Conservation (phyloP, 2,329 filamentous ascomycete genomes). For the Monascus ruber region DNA sequence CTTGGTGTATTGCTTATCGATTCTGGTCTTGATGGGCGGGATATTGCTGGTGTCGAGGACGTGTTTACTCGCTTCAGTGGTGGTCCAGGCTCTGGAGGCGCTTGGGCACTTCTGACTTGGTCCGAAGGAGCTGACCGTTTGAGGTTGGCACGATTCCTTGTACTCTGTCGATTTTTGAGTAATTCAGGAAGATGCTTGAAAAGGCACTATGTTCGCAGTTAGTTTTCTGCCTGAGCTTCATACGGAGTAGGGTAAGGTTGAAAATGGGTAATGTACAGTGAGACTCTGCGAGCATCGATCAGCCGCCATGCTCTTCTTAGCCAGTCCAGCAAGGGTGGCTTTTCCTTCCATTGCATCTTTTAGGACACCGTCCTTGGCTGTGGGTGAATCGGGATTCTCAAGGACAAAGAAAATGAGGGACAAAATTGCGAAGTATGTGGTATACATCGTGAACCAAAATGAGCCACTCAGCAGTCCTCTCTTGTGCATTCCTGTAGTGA, state of each 20-base stretch:
- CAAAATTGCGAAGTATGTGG: conserved; percentile 55
- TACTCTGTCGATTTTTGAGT: conserved; percentile 46
- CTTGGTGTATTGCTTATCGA: conserved; percentile 13
- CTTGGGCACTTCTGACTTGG: conserved; percentile 4
- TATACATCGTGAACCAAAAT: conserved; percentile 60
- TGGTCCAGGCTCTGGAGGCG: conserved; percentile 8
- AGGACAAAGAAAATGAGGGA: conserved; percentile 53
- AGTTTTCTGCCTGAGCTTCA: not conserved
- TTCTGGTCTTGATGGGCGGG: conserved; percentile 14
- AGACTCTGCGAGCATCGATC: conserved; percentile 73
- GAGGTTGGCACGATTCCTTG: conserved; percentile 35
- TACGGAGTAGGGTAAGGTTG: not conserved
- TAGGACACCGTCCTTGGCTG: conserved; percentile 59
- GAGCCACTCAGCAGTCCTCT: conserved; percentile 49
- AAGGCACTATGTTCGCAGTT: conserved; percentile 45
- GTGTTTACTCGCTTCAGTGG: conserved; percentile 27
- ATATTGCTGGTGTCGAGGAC: conserved; percentile 24
- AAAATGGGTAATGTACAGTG: conserved; percentile 45
- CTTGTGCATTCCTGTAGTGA: conserved; percentile 53
- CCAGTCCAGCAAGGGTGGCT: conserved; percentile 66
- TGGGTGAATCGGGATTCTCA: conserved; percentile 51
- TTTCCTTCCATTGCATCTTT: conserved; percentile 77
- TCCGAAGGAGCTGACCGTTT: conserved; percentile 34
- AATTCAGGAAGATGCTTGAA: conserved; percentile 74
- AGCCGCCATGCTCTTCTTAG: conserved; percentile 76